Percentiles rank a stretch among this genome's conserved stretches.
Evolutionary conservation across 495 filamentous ascomycete genomes (phyloP).

Genomic region (Annulohypoxylon moriforme): DNA sequence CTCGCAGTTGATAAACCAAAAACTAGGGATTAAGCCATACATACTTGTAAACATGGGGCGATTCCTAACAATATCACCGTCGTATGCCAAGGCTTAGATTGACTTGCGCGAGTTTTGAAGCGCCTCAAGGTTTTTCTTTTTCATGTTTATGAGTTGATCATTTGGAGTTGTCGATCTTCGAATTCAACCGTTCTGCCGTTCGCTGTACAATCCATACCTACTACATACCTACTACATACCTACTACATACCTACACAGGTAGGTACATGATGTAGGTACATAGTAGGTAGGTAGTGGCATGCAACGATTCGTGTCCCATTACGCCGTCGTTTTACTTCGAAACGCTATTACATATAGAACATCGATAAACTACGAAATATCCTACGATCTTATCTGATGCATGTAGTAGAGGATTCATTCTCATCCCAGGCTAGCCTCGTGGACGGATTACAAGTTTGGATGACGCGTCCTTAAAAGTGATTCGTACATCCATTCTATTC

Average conservation of each 20-base stretch:
- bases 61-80: no score
- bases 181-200: constrained; percentile 35
- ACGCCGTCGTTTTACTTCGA: constrained; percentile 26
- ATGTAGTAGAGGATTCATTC: not conserved
- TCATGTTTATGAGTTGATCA: constrained; percentile 8
- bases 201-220: not conserved
- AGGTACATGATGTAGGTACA: not conserved
- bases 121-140: not conserved
- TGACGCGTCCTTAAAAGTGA: constrained; percentile 30
- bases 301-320: constrained; percentile 13
- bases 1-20: not conserved
- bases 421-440: not conserved
- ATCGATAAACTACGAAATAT: not conserved
- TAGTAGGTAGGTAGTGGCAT: not conserved
- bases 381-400: not conserved
- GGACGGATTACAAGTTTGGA: constrained; percentile 12
- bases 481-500: constrained; percentile 6
- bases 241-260: not conserved
- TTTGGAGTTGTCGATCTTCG: constrained; percentile 27
- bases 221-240: not conserved
- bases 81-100: not conserved
- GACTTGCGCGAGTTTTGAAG: not conserved
- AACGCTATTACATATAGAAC: constrained; percentile 5
- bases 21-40: no score
- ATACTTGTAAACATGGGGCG: no score